These are phyloP conservation scores for Aulographum hederae DNA, from an alignment of 2,329 filamentous ascomycete genomes.

Conservation along the genomic window DNA sequence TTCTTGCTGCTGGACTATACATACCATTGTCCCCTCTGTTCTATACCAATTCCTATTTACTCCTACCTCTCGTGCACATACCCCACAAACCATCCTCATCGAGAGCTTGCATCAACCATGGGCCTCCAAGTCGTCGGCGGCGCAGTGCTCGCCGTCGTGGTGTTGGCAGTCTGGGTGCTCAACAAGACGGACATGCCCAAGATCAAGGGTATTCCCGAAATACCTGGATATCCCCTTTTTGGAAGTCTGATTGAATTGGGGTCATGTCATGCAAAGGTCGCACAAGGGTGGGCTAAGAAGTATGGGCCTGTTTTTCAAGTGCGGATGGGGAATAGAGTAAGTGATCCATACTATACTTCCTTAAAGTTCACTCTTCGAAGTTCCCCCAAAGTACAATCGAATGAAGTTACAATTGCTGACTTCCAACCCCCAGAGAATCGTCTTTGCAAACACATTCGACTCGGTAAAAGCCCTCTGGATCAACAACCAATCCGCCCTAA, in stretches of 20 bases:
- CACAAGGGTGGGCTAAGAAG: constrained; percentile 26
- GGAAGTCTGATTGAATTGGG: constrained; percentile 27
- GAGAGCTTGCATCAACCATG: too few relatives aligned
- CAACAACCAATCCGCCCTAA: constrained; percentile 58
- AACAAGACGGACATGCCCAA: constrained; percentile 28
- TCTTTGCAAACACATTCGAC: constrained; percentile 65
- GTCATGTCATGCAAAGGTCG: constrained; percentile 26
- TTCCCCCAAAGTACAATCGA: not conserved
- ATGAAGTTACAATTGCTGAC: constrained; percentile 5
- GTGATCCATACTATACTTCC: constrained; percentile 4
- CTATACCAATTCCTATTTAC: too few relatives aligned
- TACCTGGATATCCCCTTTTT: constrained; percentile 27
- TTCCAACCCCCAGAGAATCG: constrained; percentile 34
- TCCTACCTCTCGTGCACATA: too few relatives aligned
- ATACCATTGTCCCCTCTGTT: too few relatives aligned
- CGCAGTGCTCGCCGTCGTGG: too few relatives aligned
- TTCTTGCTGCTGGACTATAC: too few relatives aligned
- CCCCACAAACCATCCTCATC: too few relatives aligned
- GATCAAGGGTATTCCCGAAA: constrained; percentile 28
- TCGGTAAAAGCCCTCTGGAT: constrained; percentile 60
- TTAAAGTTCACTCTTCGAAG: too few relatives aligned
- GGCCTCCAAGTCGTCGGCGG: too few relatives aligned
- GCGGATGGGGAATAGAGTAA: constrained; percentile 45
- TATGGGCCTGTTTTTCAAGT: constrained; percentile 32
- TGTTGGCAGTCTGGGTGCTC: too few relatives aligned